Percentiles rank a stretch among this genome's conserved stretches.
Conservation (phyloP, 768 basidiomycete species). For the Rhodotorula toruloides region DNA sequence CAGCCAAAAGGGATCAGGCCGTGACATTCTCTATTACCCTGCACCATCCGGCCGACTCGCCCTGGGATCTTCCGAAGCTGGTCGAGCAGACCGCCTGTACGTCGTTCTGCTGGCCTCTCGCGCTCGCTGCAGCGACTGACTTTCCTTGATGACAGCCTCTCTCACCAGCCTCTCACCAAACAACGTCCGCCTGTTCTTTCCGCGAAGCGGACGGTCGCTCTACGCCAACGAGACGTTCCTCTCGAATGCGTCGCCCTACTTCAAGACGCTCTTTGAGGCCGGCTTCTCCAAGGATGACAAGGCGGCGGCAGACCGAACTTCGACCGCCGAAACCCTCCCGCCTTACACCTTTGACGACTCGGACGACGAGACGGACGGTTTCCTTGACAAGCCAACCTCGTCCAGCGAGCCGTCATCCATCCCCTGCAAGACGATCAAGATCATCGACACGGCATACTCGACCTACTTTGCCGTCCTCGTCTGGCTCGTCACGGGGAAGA, state of each 20-base stretch:
- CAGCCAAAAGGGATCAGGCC: too few relatives aligned
- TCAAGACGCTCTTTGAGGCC: background rate
- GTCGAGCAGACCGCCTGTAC: too few relatives aligned
- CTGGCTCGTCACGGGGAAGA: slow-evolving; percentile 2
- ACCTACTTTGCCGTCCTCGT: slow-evolving; percentile 17
- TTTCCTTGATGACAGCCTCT: too few relatives aligned
- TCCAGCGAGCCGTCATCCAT: background rate
- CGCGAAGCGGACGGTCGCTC: too few relatives aligned
- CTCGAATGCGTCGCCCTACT: background rate
- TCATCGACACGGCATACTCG: background rate
- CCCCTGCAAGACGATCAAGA: background rate
- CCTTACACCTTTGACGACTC: background rate
- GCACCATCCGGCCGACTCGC: too few relatives aligned
- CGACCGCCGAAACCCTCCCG: background rate
- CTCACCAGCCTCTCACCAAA: too few relatives aligned
- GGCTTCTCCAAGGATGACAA: too few relatives aligned
- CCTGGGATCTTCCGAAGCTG: too few relatives aligned
- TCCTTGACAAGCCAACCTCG: background rate
- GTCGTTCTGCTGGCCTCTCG: too few relatives aligned
- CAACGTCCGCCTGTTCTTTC: too few relatives aligned
- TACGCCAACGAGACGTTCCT: background rate
- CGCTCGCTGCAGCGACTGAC: too few relatives aligned
- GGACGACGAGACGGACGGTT: slow-evolving; percentile 9
- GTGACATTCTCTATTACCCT: too few relatives aligned
- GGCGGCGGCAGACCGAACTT: background rate